Conservation (phyloP, 2,329 filamentous ascomycete species). For the Cercospora sp. region DNA sequence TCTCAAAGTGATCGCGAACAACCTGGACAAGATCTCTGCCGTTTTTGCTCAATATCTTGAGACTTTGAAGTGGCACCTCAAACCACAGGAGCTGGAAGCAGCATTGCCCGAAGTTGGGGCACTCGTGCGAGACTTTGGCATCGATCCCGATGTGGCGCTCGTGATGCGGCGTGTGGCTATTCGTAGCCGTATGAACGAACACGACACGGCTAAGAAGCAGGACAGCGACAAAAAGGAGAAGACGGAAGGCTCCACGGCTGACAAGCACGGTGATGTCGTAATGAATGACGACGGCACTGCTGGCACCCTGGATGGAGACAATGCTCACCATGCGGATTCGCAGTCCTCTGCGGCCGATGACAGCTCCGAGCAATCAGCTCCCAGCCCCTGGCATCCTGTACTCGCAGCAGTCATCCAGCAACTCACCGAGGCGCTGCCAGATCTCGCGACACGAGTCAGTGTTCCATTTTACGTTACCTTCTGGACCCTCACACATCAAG, state of each 20-base stretch:
- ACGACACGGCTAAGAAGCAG: conserved; percentile 41
- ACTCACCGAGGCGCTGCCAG: conserved; percentile 60
- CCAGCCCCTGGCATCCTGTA: conserved; percentile 61
- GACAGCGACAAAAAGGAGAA: conserved; percentile 38
- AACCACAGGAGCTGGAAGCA: conserved; percentile 72
- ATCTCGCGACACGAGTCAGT: conserved; percentile 69
- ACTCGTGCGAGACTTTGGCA: conserved; percentile 74
- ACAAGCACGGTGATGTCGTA: conserved; percentile 57
- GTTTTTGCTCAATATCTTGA: conserved; percentile 87
- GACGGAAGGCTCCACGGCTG: conserved; percentile 11
- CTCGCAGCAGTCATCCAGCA: conserved; percentile 73
- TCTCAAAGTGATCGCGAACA: conserved; percentile 83
- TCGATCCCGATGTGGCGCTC: conserved; percentile 81
- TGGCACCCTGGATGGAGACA: conserved; percentile 6
- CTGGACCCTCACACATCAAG: conserved; percentile 83
- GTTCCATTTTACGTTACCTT: conserved; percentile 85
- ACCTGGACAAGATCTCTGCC: conserved; percentile 86
- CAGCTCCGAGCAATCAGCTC: conserved; percentile 7
- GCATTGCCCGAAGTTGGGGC: conserved; percentile 73
- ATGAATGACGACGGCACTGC: conserved; percentile 27
- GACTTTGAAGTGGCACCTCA: conserved; percentile 76
- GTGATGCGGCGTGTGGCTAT: conserved; percentile 77
- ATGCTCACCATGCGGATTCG: background rate
- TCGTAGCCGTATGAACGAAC: conserved; percentile 60
- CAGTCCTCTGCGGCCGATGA: conserved; percentile 3